Percentiles rank a stretch among this genome's conserved stretches.
These are phyloP conservation scores for Dioszegia aurantiaca DNA, from an alignment of 768 basidiomycete species.

Conservation along the genomic window DNA sequence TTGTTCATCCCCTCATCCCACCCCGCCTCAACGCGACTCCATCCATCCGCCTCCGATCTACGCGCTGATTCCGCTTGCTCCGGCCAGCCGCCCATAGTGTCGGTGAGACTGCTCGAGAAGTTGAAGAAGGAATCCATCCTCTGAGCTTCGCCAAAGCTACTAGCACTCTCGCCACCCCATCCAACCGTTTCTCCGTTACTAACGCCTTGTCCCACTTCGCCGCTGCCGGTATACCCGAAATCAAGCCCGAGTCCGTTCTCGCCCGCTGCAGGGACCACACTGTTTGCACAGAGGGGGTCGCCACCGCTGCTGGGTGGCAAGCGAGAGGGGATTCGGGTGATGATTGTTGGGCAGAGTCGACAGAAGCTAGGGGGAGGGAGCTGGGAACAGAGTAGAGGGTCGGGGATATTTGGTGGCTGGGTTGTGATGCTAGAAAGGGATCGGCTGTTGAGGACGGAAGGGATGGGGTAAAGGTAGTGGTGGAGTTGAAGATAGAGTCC, in stretches of 20 bases:
- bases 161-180: conserved; percentile 33
- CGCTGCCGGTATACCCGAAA: conserved; percentile 10
- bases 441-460: conserved; percentile 2
- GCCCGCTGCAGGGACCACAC: conserved; percentile 49
- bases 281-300: conserved; percentile 29
- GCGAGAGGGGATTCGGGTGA: conserved; percentile 20
- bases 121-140: conserved; percentile 16
- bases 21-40: conserved; percentile 20
- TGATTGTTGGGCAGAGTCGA: conserved; percentile 13
- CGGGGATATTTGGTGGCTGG: conserved; percentile 1
- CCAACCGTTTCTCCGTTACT: conserved; percentile 25
- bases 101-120: not conserved
- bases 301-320: conserved; percentile 52
- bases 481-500: conserved; percentile 5
- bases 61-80: conserved; percentile 18
- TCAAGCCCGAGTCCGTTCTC: conserved; percentile 23
- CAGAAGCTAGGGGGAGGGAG: not conserved
- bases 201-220: conserved; percentile 7
- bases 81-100: conserved; percentile 3
- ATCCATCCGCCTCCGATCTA: conserved; percentile 14
- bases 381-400: not conserved
- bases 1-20: conserved; percentile 46
- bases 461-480: conserved; percentile 5
- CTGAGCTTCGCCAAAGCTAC: conserved; percentile 34
- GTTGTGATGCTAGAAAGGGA: not conserved